Base-by-base conservation (phyloP, 2,329 filamentous ascomycete species). In the Lachnum nothofagi region DNA sequence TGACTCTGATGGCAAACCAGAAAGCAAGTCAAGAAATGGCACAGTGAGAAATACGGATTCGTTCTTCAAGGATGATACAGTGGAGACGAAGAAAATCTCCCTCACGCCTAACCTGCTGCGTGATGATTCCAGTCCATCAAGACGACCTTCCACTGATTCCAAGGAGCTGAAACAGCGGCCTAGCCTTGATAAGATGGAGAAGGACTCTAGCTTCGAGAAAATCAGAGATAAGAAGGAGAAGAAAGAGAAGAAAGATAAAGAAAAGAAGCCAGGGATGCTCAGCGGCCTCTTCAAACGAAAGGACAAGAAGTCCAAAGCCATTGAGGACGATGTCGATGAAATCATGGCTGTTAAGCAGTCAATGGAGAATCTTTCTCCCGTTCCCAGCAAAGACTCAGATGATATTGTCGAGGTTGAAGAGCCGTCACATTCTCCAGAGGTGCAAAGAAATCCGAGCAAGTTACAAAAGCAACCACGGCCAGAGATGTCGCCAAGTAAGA, bases 81-180 rank as follows among this genome's bases (percentile, higher is more conserved):
- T 89, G 31, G 93, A 97, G 68, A 96, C 93, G 2, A 90, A 94
- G 68, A 97, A 97, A 72, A 97, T 98, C 58, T 95, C 91, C 0
- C 78, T 98, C 38, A 98, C 93, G 3, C 93, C 93, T 1, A 95
- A 95, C 59, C 71, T 98, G 45, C 73, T 97, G 34, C 83, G 91
- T 35, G 91, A 97, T 58, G 91, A 96, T 59, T 77, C 56, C 69
- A 74, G 34, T 58, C 61, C 61, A 20, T 63, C 65, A 25, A 62
- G 60, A 10, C 67, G 75, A 51, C 63, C 60, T 23, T 72, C 71
- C 4, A 68, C 65, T 53, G 69, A 72, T 20, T 70, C 68, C 2
- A 69, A 74, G 63, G 82, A 74, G 60, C 61, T 65, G 50, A 80
- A 78, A 66, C 71, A 76, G 47, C 75, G 80, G 43, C 73, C 78